Evolutionary conservation across 345 rosid genomes (phyloP), one percentile per base, ranked within the genome.

Genomic region (Acer campestre): DNA sequence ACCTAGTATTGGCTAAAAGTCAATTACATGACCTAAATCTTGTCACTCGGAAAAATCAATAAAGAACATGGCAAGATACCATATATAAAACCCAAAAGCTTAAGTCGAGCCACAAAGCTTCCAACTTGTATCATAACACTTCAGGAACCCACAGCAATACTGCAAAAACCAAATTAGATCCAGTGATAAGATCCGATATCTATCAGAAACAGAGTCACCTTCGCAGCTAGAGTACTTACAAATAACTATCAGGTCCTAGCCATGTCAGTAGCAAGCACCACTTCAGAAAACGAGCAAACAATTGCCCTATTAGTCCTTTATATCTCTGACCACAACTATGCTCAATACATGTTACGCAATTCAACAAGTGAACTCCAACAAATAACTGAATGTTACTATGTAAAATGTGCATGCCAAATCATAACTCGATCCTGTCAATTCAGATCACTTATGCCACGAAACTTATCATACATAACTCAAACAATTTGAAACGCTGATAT

Each of bases 1-100:
- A 75, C 22, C 66, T 66, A 53, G 31, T 31, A 67, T 61, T 38
- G 23, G 18, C 29, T 75, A 31, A 51, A 66, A 53, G 53, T 53
- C 27, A 27, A 65, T 48, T 29, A 44, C 40, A 48, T 12, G 35
- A 74, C 8, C 65, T 18, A 53, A 40, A 58, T 67, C 22, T 56
- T 20, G 38, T 14, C 71, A 18, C 35, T 53, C 29, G 12, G 40
- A 67, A 75, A 75, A 64, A 53, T 35, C 51, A 49, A 53, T n/a
- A 12, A 66, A 66, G n/a, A 75, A 61, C 63, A 73, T 73, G 17
- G 1, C 53, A 23, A 48, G 64, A 53, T 23, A 9, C 38, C 76
- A 42, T 61, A 61, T 61, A 40, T 9, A 51, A 65, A 31, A 13
- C 12, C 64, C 51, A 13, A 65, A 49, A 20, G 51, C 51, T 59